phyloP scores from a whole-genome alignment of 768 basidiomycete genomes.

The Pulveroboletus sp. region DNA sequence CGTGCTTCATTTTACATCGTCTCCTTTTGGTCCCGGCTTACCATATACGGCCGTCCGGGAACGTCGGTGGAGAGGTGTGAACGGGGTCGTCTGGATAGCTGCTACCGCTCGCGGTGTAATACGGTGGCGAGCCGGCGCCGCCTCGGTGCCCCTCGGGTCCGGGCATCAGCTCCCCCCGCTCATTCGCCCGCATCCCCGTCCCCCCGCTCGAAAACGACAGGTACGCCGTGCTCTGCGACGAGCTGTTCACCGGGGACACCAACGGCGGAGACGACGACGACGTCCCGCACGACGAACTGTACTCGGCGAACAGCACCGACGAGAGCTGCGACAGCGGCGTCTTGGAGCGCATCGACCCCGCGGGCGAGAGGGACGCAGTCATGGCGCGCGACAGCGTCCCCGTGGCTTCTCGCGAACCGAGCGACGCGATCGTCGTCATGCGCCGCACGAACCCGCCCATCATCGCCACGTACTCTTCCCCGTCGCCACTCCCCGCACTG shows the following conservation, averaged over 20 bases:
- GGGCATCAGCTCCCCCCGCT: slow-evolving; percentile 26
- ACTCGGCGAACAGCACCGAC: slow-evolving; percentile 21
- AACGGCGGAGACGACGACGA: slow-evolving; percentile 2
- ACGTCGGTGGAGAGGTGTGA: too few species aligned
- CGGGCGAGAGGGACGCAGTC: too few species aligned
- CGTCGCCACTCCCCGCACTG: slow-evolving; percentile 16
- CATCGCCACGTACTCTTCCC: slow-evolving; percentile 47
- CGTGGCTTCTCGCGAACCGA: slow-evolving; percentile 60
- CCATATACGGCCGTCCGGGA: too few species aligned
- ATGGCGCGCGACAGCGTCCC: slow-evolving; percentile 25
- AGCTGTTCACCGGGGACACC: neutral
- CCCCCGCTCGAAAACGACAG: slow-evolving; percentile 25
- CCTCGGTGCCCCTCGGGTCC: neutral
- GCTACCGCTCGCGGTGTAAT: slow-evolving; percentile 15
- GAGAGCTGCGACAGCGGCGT: slow-evolving; percentile 23
- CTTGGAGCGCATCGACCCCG: slow-evolving; percentile 28
- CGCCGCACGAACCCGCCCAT: slow-evolving; percentile 64
- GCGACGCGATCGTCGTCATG: slow-evolving; percentile 80
- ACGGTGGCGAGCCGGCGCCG: slow-evolving; percentile 9
- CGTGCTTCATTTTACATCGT: too few species aligned
- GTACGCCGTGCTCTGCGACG: slow-evolving; percentile 24
- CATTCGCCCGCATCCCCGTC: slow-evolving; percentile 21
- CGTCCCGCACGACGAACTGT: neutral
- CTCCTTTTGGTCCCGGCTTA: too few species aligned
- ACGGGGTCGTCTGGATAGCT: slow-evolving; percentile 9